Evolutionary conservation across 306 rosid species (phyloP).

Genomic region (Fragaria nilgerrensis): DNA sequence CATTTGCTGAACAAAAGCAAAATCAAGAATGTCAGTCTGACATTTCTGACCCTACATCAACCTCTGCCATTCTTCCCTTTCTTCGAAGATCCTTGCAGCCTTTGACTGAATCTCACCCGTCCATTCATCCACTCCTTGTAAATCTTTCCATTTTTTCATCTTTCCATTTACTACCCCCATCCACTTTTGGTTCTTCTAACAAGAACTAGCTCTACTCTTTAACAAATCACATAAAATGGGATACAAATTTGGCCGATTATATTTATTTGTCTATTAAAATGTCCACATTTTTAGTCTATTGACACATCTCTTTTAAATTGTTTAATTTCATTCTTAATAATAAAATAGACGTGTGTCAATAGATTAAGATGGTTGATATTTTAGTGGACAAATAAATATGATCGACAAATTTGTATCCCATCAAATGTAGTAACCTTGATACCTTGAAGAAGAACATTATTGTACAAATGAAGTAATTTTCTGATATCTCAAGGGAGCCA

Average conservation of each 20-base stretch:
- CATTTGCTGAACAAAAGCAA: slow-evolving; percentile 39
- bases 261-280: too few relatives aligned
- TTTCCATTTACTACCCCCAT: neutral
- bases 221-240: neutral
- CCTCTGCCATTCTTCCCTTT: slow-evolving; percentile 23
- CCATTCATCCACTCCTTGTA: slow-evolving; percentile 17
- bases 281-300: too few relatives aligned
- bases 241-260: too few relatives aligned
- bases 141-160: neutral
- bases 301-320: too few relatives aligned
- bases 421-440: too few relatives aligned
- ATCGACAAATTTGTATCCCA: too few relatives aligned
- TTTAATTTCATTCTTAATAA: too few relatives aligned
- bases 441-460: neutral
- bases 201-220: too few relatives aligned
- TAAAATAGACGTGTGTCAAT: too few relatives aligned
- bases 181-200: neutral
- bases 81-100: slow-evolving; percentile 36
- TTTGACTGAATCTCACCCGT: slow-evolving; percentile 67
- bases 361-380: too few relatives aligned
- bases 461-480: neutral
- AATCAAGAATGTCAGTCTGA: slow-evolving; percentile 60
- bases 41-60: slow-evolving; percentile 36
- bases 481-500: neutral
- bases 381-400: too few relatives aligned